Base-by-base conservation (phyloP, 257 asterid genomes). In the Nicotiana sylvestris region DNA sequence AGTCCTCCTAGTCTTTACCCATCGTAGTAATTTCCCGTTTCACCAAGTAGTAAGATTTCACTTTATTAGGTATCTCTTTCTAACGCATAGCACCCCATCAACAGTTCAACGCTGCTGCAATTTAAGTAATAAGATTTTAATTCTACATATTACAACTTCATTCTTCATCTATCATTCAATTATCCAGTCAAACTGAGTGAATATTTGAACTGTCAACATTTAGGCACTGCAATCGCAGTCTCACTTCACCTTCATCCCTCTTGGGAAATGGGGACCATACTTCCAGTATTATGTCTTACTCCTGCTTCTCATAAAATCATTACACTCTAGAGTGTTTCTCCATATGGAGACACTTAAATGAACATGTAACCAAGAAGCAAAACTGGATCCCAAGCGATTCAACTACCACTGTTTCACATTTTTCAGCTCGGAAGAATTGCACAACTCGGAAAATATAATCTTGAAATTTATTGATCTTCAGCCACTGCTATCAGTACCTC, bases 391-490 rank as follows among this genome's bases (percentile, higher is more conserved):
- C 35, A 72, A 5, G 78, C 21, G 13, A 46, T 72, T 46, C 32
- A 49, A 49, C 39, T 25, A 74, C 27, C 39, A 49, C 7, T 74
- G 62, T 49, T 74, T 74, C 39, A 8, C 79, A 74, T 74, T 74
- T 39, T 25, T 74, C 27, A 49, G 21, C 79, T 46, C 49, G 62
- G 62, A 49, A 21, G 25, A 43, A 46, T 17, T 43, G 58, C 46
- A 70, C 60, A 70, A 9, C 78, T 70, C 58, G 21, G 58, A 43
- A 70, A 67, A 61, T 78, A 84, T 56, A 68, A 68, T 57, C 66
- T 57, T 9, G 60, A 66, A 5, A 39, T 29, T 70, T 43, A 70
- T 43, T 70, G 46, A 70, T 70, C 62, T 25, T 49, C 79, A 49
- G 60, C 62, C 61, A 74, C 60, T 74, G 25, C 15, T 74, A 25